These are phyloP conservation scores for Papiliotrema fonsecae DNA, from an alignment of 1,284 basidiomycete genomes.

Conservation along the genomic window DNA sequence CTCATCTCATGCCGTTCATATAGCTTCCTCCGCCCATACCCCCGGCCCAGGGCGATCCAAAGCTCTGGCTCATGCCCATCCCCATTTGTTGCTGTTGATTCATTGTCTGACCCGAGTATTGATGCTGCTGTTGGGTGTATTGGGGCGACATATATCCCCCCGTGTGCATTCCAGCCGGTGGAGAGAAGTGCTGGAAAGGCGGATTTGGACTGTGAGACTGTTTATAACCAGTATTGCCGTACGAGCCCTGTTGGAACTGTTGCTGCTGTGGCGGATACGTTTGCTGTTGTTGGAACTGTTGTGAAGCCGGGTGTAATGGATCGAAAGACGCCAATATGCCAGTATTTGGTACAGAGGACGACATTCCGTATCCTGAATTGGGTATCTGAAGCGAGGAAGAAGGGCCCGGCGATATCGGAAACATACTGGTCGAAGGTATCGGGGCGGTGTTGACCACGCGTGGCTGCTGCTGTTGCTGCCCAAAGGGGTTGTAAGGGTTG, in stretches of 20 bases:
- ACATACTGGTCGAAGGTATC: not conserved
- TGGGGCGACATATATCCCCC: no score
- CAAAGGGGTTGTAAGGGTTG: conserved; percentile 1
- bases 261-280: not conserved
- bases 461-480: not conserved
- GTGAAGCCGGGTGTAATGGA: not conserved
- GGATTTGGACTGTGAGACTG: no score
- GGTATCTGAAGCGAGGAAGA: not conserved
- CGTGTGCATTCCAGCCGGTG: no score
- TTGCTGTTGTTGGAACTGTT: not conserved
- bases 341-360: not conserved
- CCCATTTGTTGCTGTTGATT: no score
- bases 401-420: not conserved
- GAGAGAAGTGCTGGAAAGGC: no score
- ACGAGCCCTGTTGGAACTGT: not conserved
- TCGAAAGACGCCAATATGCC: not conserved
- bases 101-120: no score
- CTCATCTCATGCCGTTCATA: no score
- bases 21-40: no score
- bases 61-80: no score
- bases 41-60: no score
- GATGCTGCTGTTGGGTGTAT: no score
- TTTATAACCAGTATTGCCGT: no score
- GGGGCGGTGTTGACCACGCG: not conserved
- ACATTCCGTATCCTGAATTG: not conserved